Evolutionary conservation across 1,139 yeast species (phyloP), one percentile per base, ranked within the genome.

Genomic region (Magnusiomyces suaveolens): DNA sequence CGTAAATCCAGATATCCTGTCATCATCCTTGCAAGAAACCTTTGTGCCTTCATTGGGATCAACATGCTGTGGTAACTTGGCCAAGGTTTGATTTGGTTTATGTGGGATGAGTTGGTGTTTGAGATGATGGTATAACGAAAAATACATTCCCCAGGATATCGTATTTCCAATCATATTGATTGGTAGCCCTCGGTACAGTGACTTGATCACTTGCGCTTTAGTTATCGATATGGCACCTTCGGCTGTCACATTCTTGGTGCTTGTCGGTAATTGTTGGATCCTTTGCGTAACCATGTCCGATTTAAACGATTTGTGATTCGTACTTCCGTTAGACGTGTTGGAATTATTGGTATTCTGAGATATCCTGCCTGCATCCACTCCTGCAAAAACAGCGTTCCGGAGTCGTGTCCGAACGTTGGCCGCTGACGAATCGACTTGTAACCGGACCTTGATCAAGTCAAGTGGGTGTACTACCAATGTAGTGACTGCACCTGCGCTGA

Each of bases 141-240:
- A 92, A 64, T 92, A 92, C 12, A 86, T 66, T 0, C 89, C 87
- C 97, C 98, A 92, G 0, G 96, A 94, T 0, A 82, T 66, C 0
- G 94, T 81, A 60, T 89, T 88, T 0, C 97, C 98, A 0, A 87
- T 55, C 2, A 90, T 64, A 64, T 90, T 92, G 1, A 95, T 90
- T 0, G 81, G 73, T 1, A 92, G 72, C 0, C 98, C 98, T 55
- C 97, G 75, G 64, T 92, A 92, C 0, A 77, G 61, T 57, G 53
- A 54, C 16, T 23, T 18, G 4, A 46, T 4, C 10, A 32, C 24
- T 18, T 29, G 25, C 3, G 46, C 18, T 12, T n/a, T 46, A 2
- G 49, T 16, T 8, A 21, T 21, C 10, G 43, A 38, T 38, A 18
- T 18, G 6, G 4, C 43, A 10, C 18, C n/a, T 38, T 38, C 43